Conservation (phyloP, 306 rosid species). For the Vigna hirtella region DNA sequence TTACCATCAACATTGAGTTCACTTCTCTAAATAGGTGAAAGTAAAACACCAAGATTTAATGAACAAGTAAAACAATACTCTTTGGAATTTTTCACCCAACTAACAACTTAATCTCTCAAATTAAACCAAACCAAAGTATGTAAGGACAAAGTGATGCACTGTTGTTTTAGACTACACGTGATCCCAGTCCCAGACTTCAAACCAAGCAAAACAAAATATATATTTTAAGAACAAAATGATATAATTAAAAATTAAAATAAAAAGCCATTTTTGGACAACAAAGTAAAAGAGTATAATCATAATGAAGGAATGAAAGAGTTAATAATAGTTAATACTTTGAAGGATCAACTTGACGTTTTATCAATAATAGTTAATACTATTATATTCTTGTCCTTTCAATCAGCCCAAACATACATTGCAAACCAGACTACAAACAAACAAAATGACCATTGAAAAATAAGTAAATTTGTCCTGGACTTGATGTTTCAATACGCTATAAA, state of each 20-base stretch:
- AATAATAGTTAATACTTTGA: background rate
- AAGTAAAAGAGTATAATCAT: background rate
- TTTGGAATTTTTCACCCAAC: background rate
- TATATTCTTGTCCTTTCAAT: background rate
- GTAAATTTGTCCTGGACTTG: constrained; percentile 16
- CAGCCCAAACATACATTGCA: constrained; percentile 6
- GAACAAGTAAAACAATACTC: background rate
- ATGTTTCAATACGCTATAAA: constrained; percentile 24
- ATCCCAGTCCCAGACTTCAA: constrained; percentile 19
- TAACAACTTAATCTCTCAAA: background rate
- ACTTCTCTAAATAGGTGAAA: background rate
- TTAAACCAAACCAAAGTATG: background rate
- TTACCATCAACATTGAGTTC: background rate
- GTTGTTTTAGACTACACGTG: background rate
- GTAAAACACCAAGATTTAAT: background rate
- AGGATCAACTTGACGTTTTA: background rate
- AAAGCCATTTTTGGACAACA: background rate
- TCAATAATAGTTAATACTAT: background rate
- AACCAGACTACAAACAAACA: constrained; percentile 55
- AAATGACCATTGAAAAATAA: constrained; percentile 24
- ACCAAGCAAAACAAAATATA: background rate
- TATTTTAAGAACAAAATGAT: background rate
- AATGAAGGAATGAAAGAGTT: too few species aligned
- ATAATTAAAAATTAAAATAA: background rate
- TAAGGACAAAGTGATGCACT: background rate